phyloP scores from a whole-genome alignment of 208 protist genomes.

The Leishmania arabica region DNA sequence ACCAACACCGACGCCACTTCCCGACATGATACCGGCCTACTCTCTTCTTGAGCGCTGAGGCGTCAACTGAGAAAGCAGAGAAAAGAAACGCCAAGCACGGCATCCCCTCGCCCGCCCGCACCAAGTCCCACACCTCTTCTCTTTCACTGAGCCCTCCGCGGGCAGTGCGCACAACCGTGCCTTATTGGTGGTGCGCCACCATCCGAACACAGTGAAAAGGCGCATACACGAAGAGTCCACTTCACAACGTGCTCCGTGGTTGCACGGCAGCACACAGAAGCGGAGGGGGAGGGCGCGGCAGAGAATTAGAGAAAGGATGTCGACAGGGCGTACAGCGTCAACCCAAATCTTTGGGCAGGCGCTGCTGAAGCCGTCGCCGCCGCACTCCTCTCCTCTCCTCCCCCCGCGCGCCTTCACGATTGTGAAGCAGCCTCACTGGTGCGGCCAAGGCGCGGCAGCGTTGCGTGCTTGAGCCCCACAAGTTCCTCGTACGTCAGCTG shows the following conservation, averaged over 20 bases:
- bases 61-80: neutral
- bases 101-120: neutral
- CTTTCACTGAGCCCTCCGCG: neutral
- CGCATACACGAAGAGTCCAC: neutral
- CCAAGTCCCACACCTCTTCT: neutral
- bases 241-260: neutral
- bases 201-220: neutral
- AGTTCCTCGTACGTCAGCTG: constrained; percentile 17
- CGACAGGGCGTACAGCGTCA: neutral
- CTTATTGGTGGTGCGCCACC: neutral
- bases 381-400: neutral
- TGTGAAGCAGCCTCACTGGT: neutral
- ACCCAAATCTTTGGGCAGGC: neutral
- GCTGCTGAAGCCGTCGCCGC: neutral
- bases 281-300: neutral
- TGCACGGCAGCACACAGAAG: neutral
- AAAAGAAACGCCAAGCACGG: neutral
- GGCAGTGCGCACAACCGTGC: neutral
- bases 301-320: neutral
- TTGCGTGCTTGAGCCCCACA: constrained; percentile 12
- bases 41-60: neutral
- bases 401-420: neutral
- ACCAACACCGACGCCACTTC: neutral
- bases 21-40: neutral
- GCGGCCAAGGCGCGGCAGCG: constrained; percentile 3